Evolutionary conservation across 1,284 basidiomycete species (phyloP), one percentile per base, ranked within the genome.

Genomic region (Cutaneotrichosporon sp.): DNA sequence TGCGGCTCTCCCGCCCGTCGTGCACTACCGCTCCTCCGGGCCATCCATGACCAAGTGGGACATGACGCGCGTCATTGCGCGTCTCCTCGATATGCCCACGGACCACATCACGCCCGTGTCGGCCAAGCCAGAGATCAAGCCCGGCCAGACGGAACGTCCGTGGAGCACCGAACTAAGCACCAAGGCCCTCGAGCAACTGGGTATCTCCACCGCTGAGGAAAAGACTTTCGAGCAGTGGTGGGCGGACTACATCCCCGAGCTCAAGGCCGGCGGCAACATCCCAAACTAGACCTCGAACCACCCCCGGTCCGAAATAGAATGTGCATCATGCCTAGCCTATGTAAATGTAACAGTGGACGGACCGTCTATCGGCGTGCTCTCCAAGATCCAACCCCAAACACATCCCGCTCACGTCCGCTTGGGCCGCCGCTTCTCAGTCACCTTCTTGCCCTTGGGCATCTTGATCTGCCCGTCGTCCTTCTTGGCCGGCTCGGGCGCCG

Each of bases 21-120:
- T 77, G 14, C 79, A 80, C 62, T 79, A 77, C 61, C 66, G 73
- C 20, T 76, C 77, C 10, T 67, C 72, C 9, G 72, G 73, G 20
- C 70, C 76, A 2, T 30, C 61, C 3, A 64, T 77, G 58, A 78
- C 77, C 17, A 80, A 80, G 65, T 79, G 77, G 66, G 73, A 77
- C 59, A 80, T 80, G 72, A 71, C 69, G 9, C 23, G 42, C 7
- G 62, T 68, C 42, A 74, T 77, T 44, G 72, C 69, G 18, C 55
- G 59, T n/a, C 56, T 59, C 52, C 66, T 76, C 26, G 44, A 47
- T n/a, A 53, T 71, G 2, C 67, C 72, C 12, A 65, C 68, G 20
- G 51, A 59, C 2, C 74, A 77, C 49, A 62, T 64, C n/a, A 59
- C 68, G 8, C 72, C 75, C 35, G 53, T 56, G 8, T 60, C 60